A percentile compares a stretch with the other conserved stretches of the same genome.
phyloP scores from a whole-genome alignment of 306 rosid genomes.

The Sicyos edulis region DNA sequence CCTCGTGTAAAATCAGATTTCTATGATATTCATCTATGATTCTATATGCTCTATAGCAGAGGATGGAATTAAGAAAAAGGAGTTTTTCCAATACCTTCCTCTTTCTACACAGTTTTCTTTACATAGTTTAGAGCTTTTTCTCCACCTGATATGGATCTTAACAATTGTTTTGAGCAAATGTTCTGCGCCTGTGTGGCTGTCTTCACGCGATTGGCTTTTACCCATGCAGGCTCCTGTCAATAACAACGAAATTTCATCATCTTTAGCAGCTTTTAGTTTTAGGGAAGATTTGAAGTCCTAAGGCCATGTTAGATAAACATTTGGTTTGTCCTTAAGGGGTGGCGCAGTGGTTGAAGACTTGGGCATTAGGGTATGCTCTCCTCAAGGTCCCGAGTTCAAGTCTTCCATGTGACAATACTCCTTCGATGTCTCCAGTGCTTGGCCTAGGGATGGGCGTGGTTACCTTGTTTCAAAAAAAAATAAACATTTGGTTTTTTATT shows the following conservation, averaged over 20 bases:
- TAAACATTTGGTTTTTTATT: too few relatives aligned
- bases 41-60: constrained; percentile 18
- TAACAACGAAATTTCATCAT: constrained; percentile 11
- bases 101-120: constrained; percentile 31
- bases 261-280: not conserved
- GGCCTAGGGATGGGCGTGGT: too few relatives aligned
- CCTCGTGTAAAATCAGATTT: constrained; percentile 8
- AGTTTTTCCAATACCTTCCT: constrained; percentile 3
- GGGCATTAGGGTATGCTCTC: too few relatives aligned
- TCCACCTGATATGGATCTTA: constrained; percentile 65
- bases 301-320: too few relatives aligned
- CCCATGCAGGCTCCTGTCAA: constrained; percentile 96
- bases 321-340: too few relatives aligned
- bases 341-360: too few relatives aligned
- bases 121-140: constrained; percentile 23
- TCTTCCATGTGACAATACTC: too few relatives aligned
- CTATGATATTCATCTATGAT: constrained; percentile 10
- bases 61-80: not conserved
- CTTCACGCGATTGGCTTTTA: constrained; percentile 68
- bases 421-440: too few relatives aligned
- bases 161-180: constrained; percentile 67
- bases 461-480: too few relatives aligned
- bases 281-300: constrained; percentile 12
- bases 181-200: constrained; percentile 58
- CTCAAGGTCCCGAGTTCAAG: too few relatives aligned